phyloP scores from a whole-genome alignment of 805 yeast species.

The Metschnikowia gruessii region DNA sequence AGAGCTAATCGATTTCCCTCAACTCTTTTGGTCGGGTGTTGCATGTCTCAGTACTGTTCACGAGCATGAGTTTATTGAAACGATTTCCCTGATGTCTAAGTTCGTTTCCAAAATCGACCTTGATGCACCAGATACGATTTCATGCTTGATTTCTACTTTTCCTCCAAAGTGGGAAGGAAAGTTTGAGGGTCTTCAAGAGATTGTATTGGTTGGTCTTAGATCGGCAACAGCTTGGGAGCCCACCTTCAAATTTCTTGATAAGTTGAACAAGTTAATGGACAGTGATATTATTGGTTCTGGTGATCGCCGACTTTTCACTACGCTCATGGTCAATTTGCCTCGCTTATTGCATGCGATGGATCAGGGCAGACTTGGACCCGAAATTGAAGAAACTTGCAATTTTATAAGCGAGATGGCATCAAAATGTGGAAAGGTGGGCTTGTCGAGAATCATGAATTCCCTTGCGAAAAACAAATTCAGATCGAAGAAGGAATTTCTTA shows the following conservation, averaged over 20 bases:
- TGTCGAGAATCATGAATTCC: slow-evolving; percentile 73
- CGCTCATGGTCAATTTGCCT: slow-evolving; percentile 78
- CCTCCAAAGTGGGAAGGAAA: slow-evolving; percentile 96
- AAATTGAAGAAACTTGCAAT: slow-evolving; percentile 43
- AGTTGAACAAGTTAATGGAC: slow-evolving; percentile 60
- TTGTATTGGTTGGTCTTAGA: slow-evolving; percentile 77
- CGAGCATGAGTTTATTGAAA: slow-evolving; percentile 90
- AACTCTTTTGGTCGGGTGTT: slow-evolving; percentile 90
- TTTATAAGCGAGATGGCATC: slow-evolving; percentile 59
- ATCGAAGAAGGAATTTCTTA: slow-evolving; percentile 84
- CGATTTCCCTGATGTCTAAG: slow-evolving; percentile 74
- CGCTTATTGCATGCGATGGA: slow-evolving; percentile 81
- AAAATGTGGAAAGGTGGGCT: slow-evolving; percentile 48
- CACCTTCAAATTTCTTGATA: slow-evolving; percentile 68
- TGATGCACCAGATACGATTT: slow-evolving; percentile 80
- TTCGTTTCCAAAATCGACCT: slow-evolving; percentile 84
- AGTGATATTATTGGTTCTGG: slow-evolving; percentile 77
- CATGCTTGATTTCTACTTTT: slow-evolving; percentile 77
- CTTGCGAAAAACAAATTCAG: slow-evolving; percentile 77
- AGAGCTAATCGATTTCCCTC: slow-evolving; percentile 83
- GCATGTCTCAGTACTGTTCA: slow-evolving; percentile 89
- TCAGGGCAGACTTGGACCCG: slow-evolving; percentile 43
- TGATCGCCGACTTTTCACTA: slow-evolving; percentile 63
- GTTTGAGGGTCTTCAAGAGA: slow-evolving; percentile 82
- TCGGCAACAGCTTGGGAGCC: slow-evolving; percentile 79